Evolutionary conservation across 2,329 filamentous ascomycete genomes (phyloP).

Genomic region (Aspergillus fischeri): DNA sequence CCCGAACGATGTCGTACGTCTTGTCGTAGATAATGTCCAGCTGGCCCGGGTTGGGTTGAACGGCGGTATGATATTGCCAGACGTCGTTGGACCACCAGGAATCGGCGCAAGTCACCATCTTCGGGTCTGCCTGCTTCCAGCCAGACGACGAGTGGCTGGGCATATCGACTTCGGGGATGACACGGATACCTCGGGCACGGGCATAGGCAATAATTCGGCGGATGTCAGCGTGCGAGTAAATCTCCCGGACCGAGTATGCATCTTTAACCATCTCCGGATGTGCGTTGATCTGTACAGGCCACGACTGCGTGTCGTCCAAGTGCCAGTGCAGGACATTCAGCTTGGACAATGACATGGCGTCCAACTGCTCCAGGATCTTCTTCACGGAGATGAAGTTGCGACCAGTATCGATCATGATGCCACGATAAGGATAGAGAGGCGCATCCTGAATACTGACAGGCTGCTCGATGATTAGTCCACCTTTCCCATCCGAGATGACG

Average conservation of each 20-base stretch:
- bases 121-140: conserved; percentile 54
- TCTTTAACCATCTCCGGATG: conserved; percentile 53
- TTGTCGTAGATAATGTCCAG: conserved; percentile 54
- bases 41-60: conserved; percentile 55
- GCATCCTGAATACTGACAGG: conserved; percentile 49
- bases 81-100: conserved; percentile 60
- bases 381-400: conserved; percentile 51
- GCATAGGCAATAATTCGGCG: conserved; percentile 48
- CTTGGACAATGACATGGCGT: conserved; percentile 54
- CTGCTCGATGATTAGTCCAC: conserved; percentile 49
- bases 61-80: conserved; percentile 52
- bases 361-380: conserved; percentile 53
- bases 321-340: conserved; percentile 58
- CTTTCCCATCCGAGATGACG: conserved; percentile 46
- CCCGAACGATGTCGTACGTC: conserved; percentile 52
- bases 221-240: conserved; percentile 44
- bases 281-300: conserved; percentile 48
- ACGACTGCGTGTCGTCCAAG: conserved; percentile 53
- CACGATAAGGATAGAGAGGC: conserved; percentile 52
- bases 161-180: conserved; percentile 61
- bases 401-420: conserved; percentile 53
- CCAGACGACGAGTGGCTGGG: conserved; percentile 55
- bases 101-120: conserved; percentile 53
- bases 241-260: conserved; percentile 50
- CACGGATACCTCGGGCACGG: conserved; percentile 53